Evolutionary conservation across 2,329 filamentous ascomycete species (phyloP), one percentile per base, ranked within the genome.

Genomic region (Fusarium sp.): DNA sequence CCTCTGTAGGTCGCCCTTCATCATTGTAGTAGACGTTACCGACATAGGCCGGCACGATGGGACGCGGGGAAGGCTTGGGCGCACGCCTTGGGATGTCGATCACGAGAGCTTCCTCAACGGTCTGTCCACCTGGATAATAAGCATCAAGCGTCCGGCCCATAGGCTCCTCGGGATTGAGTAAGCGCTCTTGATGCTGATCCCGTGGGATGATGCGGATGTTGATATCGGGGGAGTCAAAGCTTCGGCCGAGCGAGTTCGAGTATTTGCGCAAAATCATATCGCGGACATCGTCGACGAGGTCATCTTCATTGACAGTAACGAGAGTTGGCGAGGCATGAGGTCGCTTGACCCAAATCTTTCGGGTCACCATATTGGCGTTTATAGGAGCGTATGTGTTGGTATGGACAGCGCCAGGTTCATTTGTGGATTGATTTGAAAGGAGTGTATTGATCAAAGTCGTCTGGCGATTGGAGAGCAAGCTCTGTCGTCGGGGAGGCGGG

Each of bases 261-360:
- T 98, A 99, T 79, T 98, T 98, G 71, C 87, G 88, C 68, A 98
- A 80, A 53, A 98, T 95, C 81, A 92, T 87, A 68, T 97, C 95
- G 68, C 94, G 90, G 60, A 97, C 89, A 76, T 97, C 94, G 75
- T 99, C 95, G 53, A 98, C 93, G 68, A 98, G 79, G 72, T 97
- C 93, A 70, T 96, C 92, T 70, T 96, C 91, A 67, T 87, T 84
- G 69, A 96, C 90, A 58, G 89, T 87, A 51, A 99, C 89, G 70
- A 95, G 82, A 13, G 95, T 99, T 35, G 94, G 88, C 53, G 94
- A 97, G 56, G 88, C 91, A 64, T 89, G 85, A 17, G 91, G 90
- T 70, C 94, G 85, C 80, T 90, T 95, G 73, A 98, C 94, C 95
- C 95, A 99, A 69, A 98, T 88, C 82, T 96, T 97, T 73, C 92